Evolutionary conservation across 768 basidiomycete genomes (phyloP).

Genomic region (Dioszegia hungarica): DNA sequence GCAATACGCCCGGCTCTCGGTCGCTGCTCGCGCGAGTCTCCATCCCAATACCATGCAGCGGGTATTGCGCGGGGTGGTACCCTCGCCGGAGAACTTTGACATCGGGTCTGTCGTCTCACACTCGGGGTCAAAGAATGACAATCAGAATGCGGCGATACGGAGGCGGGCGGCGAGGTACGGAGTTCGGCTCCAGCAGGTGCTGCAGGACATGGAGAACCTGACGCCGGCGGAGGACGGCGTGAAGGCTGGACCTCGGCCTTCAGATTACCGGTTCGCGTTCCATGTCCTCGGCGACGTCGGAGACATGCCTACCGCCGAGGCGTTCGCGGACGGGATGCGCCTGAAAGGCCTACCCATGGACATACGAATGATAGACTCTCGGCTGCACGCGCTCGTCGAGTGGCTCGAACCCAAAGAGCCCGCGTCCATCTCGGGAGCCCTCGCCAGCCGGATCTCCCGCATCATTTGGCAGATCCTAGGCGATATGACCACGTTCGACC

Average conservation of each 20-base stretch:
- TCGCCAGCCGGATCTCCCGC: not conserved
- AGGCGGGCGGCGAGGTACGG: not conserved
- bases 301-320: not conserved
- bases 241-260: not conserved
- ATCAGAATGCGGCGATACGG: too few relatives aligned
- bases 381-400: not conserved
- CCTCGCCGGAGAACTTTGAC: not conserved
- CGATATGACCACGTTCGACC: not conserved
- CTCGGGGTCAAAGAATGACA: too few relatives aligned
- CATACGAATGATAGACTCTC: not conserved
- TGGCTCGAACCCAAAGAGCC: not conserved
- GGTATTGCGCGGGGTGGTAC: not conserved
- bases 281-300: not conserved
- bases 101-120: not conserved
- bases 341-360: not conserved
- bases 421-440: not conserved
- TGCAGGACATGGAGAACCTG: not conserved
- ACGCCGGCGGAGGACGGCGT: not conserved
- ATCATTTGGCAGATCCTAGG: conserved; percentile 1
- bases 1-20: not conserved
- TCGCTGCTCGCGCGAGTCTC: not conserved
- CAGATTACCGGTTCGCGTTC: not conserved
- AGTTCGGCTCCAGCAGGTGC: not conserved
- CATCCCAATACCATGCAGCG: not conserved
- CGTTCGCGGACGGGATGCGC: not conserved